Evolutionary conservation across 2,329 filamentous ascomycete species (phyloP), one percentile per base, ranked within the genome.

Genomic region (Epichloe scottii): DNA sequence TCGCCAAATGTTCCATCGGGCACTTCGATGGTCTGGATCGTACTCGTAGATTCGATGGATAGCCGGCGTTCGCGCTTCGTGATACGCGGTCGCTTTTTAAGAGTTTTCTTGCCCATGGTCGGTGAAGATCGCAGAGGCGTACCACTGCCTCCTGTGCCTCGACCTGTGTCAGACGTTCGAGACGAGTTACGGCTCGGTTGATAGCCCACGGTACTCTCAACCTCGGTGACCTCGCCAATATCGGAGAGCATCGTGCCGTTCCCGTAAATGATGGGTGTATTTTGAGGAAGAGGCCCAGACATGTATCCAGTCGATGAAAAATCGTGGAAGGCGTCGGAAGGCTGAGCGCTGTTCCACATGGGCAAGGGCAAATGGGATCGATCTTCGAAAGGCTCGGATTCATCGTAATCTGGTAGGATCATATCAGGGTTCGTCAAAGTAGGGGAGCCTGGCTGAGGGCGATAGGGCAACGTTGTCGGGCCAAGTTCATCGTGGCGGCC

Each of bases 401-500:
- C 76, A 57, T 81, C 79, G 62, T 84, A 82, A 63, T 85, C 82
- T 54, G 90, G 90, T 49, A 96, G 72, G 60, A 96, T 95, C 88
- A 95, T 90, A 66, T 95, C 90, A 49, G 89, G 89, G 66, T 95
- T 94, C 51, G 89, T 94, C 61, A 96, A 73, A 2, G 90, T 95
- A 45, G 90, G 90, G 53, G 88, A 94, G 12, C 81, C 81, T 56
- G 85, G 82, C 52, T 74, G 68, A 43, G 74, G 63, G 17, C 71
- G 66, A 58, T 77, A 74, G 37, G 66, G 63, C 55, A 65, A 54
- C 8, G 43, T 19, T 37, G 57, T 55, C 45, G 60, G 55, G 51
- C 55, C 59, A 51, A 48, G 57, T 51, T 56, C 59, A 51, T 63
- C 60, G 49, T 63, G 63, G 52, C 60, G 58, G 55, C 57, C 54